Percentiles rank a stretch among this genome's conserved stretches.
These are phyloP conservation scores for Hypoxylon sp. DNA, from an alignment of 2,329 filamentous ascomycete genomes.

Conservation along the genomic window DNA sequence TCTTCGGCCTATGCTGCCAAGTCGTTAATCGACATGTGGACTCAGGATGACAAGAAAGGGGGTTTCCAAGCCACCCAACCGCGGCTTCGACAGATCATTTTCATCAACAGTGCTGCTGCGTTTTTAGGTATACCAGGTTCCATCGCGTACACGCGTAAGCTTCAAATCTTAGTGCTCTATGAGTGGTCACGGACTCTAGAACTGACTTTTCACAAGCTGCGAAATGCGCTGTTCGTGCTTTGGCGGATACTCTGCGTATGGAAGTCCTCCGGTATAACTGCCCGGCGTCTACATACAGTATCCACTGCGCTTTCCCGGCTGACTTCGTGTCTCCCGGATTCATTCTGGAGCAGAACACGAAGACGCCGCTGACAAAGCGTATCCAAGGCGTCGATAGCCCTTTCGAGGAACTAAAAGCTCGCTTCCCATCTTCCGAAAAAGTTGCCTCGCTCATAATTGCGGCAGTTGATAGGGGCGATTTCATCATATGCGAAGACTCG, in stretches of 20 bases:
- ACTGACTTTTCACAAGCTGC: conserved; percentile 34
- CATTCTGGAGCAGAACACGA: conserved; percentile 50
- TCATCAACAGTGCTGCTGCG: conserved; percentile 48
- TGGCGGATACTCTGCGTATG: conserved; percentile 52
- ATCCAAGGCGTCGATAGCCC: conserved; percentile 46
- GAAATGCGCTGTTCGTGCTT: conserved; percentile 44
- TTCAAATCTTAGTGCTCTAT: not conserved
- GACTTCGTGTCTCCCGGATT: conserved; percentile 50
- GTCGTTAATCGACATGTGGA: conserved; percentile 46
- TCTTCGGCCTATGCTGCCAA: conserved; percentile 44
- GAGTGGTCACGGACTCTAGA: not conserved
- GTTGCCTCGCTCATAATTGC: conserved; percentile 46
- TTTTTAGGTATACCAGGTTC: conserved; percentile 48
- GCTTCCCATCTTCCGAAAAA: conserved; percentile 46
- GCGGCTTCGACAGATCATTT: conserved; percentile 46
- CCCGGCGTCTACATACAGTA: conserved; percentile 43
- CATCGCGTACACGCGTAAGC: conserved; percentile 47
- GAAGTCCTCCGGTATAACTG: conserved; percentile 46
- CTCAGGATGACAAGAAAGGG: conserved; percentile 42
- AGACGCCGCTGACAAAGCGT: conserved; percentile 50
- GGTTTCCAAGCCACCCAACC: conserved; percentile 5
- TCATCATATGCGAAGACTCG: conserved; percentile 47
- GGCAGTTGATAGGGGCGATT: conserved; percentile 47
- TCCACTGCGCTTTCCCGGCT: conserved; percentile 49
- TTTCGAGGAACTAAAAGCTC: conserved; percentile 39